Conservation (phyloP, 31 red algal genomes). For the Porphyra umbilicalis region DNA sequence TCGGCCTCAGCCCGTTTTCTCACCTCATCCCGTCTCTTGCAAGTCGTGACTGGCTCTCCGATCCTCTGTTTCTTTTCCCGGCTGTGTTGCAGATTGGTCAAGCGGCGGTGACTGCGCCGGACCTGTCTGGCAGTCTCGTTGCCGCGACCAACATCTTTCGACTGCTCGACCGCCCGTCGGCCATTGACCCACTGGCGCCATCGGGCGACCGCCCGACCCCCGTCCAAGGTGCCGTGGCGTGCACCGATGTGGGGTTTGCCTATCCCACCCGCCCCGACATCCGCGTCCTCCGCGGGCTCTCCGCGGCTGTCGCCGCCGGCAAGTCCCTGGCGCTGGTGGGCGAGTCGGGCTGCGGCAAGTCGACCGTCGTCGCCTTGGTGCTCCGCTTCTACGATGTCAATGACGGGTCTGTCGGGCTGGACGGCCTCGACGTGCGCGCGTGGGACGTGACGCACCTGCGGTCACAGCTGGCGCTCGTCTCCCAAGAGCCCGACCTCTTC, state of each 20-base stretch:
- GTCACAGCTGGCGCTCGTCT: conserved; percentile 68
- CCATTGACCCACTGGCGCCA: conserved; percentile 30
- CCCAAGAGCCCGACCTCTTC: conserved; percentile 87
- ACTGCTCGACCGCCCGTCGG: conserved; percentile 40
- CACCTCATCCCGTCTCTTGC: no score
- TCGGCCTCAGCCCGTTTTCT: no score
- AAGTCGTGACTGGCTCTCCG: no score
- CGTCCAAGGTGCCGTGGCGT: conserved; percentile 13
- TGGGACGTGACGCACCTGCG: conserved; percentile 43
- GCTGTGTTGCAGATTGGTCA: no score
- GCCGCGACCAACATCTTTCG: conserved; percentile 65
- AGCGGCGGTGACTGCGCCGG: conserved; percentile 26
- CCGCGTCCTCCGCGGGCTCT: conserved; percentile 60
- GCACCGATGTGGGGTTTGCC: conserved; percentile 56
- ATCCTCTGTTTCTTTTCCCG: no score
- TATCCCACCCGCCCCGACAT: conserved; percentile 83
- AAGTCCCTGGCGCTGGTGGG: conserved; percentile 86
- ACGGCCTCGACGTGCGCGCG: conserved; percentile 23
- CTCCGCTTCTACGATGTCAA: conserved; percentile 69
- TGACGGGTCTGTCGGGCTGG: conserved; percentile 40
- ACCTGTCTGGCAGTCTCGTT: conserved; percentile 29
- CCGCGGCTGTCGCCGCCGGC: conserved; percentile 56
- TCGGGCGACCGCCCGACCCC: background rate
- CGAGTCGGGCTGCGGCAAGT: conserved; percentile 78
- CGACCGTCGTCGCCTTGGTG: conserved; percentile 58